Evolutionary conservation across 1,284 basidiomycete species (phyloP).

Genomic region (Coniophora puteana): DNA sequence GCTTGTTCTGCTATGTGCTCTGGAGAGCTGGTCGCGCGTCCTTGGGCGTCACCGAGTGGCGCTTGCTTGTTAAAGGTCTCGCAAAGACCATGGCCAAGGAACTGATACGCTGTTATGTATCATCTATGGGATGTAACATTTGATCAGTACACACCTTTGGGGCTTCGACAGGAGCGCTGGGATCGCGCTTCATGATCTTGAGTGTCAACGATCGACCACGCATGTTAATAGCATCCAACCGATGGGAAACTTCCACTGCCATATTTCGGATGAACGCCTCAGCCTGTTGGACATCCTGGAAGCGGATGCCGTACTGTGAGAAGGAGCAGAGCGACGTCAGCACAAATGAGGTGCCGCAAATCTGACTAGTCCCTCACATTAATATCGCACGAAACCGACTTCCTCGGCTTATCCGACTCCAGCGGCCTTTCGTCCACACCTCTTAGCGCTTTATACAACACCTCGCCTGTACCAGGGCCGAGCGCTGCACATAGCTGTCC

Average conservation of each 20-base stretch:
- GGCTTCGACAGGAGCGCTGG: constrained; percentile 86
- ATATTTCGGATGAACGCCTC: constrained; percentile 76
- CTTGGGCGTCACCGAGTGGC: constrained; percentile 53
- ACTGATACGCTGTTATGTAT: constrained; percentile 46
- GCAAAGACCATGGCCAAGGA: constrained; percentile 90
- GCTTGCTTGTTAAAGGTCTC: constrained; percentile 79
- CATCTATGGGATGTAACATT: constrained; percentile 1
- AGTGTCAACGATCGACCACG: constrained; percentile 74
- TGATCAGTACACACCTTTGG: constrained; percentile 65
- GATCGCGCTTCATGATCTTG: constrained; percentile 87
- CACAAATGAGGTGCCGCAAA: background rate
- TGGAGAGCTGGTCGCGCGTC: constrained; percentile 71
- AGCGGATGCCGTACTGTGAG: constrained; percentile 89
- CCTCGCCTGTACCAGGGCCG: constrained; percentile 83
- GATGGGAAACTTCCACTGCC: constrained; percentile 70
- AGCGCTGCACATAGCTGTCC: constrained; percentile 66
- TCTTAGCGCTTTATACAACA: constrained; percentile 77
- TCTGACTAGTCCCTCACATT: too few relatives aligned
- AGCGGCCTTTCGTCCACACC: constrained; percentile 81
- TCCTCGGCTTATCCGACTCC: constrained; percentile 80
- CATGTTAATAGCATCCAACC: constrained; percentile 65
- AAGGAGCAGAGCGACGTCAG: constrained; percentile 1
- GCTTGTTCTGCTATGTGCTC: constrained; percentile 75
- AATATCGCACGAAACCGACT: constrained; percentile 88
- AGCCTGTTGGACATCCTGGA: constrained; percentile 78